Percentiles rank a stretch among this genome's conserved stretches.
Conservation (phyloP, 257 asterid genomes). For the Solanum tarijense region DNA sequence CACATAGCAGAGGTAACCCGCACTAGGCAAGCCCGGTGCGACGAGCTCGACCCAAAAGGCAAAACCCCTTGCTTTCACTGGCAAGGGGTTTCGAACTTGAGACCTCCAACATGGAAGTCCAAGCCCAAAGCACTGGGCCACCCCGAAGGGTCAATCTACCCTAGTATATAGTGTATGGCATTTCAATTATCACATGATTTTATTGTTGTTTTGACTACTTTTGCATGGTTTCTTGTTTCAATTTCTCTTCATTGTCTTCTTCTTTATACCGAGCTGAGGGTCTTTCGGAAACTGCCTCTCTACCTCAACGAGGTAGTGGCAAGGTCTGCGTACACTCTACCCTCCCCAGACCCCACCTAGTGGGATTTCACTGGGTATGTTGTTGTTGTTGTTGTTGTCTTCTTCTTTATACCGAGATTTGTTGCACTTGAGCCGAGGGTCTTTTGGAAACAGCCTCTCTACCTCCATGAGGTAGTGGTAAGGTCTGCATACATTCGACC, state of each 20-base stretch:
- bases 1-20: too few species aligned
- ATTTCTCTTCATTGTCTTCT: neutral
- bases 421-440: neutral
- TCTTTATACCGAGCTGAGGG: neutral
- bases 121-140: too few species aligned
- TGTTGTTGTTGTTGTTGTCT: neutral
- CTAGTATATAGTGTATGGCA: neutral
- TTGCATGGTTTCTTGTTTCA: neutral
- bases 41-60: too few species aligned
- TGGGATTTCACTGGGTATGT: neutral
- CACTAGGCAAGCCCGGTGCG: too few species aligned
- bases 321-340: neutral
- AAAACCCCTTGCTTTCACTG: too few species aligned
- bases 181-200: neutral
- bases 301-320: neutral
- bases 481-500: neutral
- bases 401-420: neutral
- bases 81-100: too few species aligned
- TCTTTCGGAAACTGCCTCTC: neutral
- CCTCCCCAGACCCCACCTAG: neutral
- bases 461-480: neutral
- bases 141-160: neutral
- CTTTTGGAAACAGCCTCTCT: neutral
- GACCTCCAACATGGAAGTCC: too few species aligned
- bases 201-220: neutral